Conservation (phyloP, 192 early-diverging fungal species). For the Coemansia sp. region DNA sequence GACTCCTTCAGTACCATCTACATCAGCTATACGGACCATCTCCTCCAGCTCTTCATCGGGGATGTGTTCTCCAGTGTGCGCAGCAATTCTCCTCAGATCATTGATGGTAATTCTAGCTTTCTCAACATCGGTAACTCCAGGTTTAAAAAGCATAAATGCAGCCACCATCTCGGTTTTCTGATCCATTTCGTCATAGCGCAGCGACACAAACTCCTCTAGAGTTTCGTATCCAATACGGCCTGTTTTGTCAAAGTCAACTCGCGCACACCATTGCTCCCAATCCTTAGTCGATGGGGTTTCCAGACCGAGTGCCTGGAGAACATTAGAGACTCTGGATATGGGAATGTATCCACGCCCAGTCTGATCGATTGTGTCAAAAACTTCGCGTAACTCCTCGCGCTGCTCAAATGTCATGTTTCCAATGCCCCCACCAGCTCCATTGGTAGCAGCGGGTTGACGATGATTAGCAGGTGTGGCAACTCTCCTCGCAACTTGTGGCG, state of each 20-base stretch:
- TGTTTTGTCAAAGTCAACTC: conserved; percentile 32
- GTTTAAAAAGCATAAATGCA: conserved; percentile 80
- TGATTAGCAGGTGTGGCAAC: conserved; percentile 2
- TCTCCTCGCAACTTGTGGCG: conserved; percentile 11
- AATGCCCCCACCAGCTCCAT: conserved; percentile 13
- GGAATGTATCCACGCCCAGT: conserved; percentile 30
- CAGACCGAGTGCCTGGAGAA: conserved; percentile 25
- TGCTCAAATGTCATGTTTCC: conserved; percentile 40
- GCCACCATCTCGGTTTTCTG: conserved; percentile 69
- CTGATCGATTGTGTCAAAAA: conserved; percentile 43
- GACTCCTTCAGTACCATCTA: conserved; percentile 63
- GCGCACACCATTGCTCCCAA: conserved; percentile 18
- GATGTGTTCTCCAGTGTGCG: conserved; percentile 64
- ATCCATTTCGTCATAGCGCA: conserved; percentile 48
- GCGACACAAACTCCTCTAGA: conserved; percentile 33
- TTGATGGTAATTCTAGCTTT: conserved; percentile 64
- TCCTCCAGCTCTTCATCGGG: conserved; percentile 65
- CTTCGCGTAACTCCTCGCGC: conserved; percentile 39
- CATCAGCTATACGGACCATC: conserved; percentile 69
- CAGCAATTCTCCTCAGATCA: conserved; percentile 66
- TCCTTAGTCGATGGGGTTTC: background rate
- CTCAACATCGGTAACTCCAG: conserved; percentile 60
- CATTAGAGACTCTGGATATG: conserved; percentile 13
- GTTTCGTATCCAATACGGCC: conserved; percentile 31
- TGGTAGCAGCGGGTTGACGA: background rate